Percentiles rank a stretch among this genome's conserved stretches.
These are phyloP conservation scores for Podospora bellae-mahoneyi DNA, from an alignment of 495 filamentous ascomycete genomes.

Conservation along the genomic window DNA sequence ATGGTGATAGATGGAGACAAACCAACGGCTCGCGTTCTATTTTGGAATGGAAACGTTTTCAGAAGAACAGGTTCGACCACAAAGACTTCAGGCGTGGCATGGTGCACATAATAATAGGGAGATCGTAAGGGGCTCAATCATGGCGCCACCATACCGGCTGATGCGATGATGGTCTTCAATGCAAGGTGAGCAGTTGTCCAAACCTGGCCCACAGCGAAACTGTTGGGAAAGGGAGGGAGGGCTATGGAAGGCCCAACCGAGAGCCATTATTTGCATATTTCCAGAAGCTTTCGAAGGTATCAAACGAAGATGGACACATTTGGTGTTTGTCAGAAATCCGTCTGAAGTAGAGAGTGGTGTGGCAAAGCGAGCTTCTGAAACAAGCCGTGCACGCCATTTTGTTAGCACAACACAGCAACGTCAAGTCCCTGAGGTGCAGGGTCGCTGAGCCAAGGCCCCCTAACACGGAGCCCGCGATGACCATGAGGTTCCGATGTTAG, in stretches of 20 bases:
- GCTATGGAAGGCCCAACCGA: not conserved
- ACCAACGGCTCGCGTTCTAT: not conserved
- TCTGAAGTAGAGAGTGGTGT: not conserved
- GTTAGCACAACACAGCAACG: not conserved
- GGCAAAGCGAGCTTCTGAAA: not conserved
- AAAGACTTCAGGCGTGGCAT: not conserved
- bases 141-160: not conserved
- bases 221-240: not conserved
- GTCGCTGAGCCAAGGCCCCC: not conserved
- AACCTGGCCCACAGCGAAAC: not conserved
- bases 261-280: not conserved
- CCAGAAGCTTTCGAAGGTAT: not conserved
- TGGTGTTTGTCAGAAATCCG: not conserved
- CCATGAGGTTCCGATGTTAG: not conserved
- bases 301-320: not conserved
- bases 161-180: not conserved
- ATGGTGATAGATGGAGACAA: not conserved
- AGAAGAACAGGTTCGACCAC: not conserved
- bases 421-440: not conserved
- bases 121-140: not conserved
- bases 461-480: constrained; percentile 5
- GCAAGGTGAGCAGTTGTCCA: not conserved
- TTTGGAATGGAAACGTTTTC: not conserved
- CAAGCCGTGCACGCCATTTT: not conserved
- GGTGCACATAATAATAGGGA: not conserved